phyloP scores from a whole-genome alignment of 495 filamentous ascomycete genomes.

The Xylaria longipes region DNA sequence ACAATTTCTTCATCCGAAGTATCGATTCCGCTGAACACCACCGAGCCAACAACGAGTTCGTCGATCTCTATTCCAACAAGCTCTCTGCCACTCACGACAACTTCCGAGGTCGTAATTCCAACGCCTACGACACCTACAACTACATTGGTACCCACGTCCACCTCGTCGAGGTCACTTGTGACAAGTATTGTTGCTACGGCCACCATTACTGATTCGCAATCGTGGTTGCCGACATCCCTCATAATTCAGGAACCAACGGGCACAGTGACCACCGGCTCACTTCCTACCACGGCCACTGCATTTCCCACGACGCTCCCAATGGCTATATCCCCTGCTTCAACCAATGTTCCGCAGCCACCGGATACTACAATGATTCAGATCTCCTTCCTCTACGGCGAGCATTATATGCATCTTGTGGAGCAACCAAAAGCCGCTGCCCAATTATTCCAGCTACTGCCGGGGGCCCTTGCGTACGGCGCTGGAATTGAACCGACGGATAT shows the following conservation, averaged over 20 bases:
- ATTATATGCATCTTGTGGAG: conserved; percentile 81
- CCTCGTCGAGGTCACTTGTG: conserved; percentile 33
- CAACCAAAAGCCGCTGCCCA: conserved; percentile 76
- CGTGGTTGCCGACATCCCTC: conserved; percentile 54
- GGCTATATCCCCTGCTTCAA: conserved; percentile 69
- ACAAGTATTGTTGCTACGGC: conserved; percentile 47
- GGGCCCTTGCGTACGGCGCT: conserved; percentile 74
- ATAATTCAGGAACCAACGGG: conserved; percentile 48
- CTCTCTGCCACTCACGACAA: conserved; percentile 2
- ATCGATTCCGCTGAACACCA: conserved; percentile 34
- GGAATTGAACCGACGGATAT: conserved; percentile 58
- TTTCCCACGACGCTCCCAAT: conserved; percentile 72
- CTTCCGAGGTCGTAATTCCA: conserved; percentile 19
- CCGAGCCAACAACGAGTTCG: conserved; percentile 26
- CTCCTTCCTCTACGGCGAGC: conserved; percentile 79
- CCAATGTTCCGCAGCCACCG: conserved; percentile 52
- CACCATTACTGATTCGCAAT: conserved; percentile 48
- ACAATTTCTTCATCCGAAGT: conserved; percentile 28
- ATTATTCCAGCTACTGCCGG: conserved; percentile 82
- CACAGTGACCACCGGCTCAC: conserved; percentile 31
- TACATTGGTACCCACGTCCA: conserved; percentile 18
- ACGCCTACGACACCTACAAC: conserved; percentile 22
- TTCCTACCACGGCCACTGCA: conserved; percentile 43
- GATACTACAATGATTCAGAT: conserved; percentile 77
- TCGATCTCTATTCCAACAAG: conserved; percentile 17